A percentile compares a stretch with the other conserved stretches of the same genome.
Evolutionary conservation across 345 rosid genomes (phyloP).

Genomic region (Litchi chinensis): DNA sequence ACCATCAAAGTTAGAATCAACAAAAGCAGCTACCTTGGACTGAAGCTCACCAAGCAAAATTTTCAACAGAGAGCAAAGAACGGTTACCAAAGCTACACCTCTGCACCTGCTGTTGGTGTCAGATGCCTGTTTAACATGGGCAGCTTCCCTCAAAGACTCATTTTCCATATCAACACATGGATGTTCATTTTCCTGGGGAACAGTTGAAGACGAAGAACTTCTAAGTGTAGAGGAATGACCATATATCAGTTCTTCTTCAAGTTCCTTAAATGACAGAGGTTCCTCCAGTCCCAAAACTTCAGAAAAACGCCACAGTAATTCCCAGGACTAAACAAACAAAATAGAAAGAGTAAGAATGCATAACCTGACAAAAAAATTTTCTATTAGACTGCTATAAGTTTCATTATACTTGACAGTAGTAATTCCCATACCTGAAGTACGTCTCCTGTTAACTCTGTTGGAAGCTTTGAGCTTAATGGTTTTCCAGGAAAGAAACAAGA

Average conservation of each 20-base stretch:
- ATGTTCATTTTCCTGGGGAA: slow-evolving; percentile 4
- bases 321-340: slow-evolving; percentile 39
- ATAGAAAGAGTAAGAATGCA: slow-evolving; percentile 14
- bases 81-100: slow-evolving; percentile 24
- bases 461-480: slow-evolving; percentile 35
- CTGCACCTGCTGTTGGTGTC: slow-evolving; percentile 7
- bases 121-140: slow-evolving; percentile 4
- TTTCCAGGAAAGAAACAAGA: slow-evolving; percentile 31
- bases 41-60: slow-evolving; percentile 34
- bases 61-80: slow-evolving; percentile 36
- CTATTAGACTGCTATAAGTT: slow-evolving; percentile 6
- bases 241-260: slow-evolving; percentile 34
- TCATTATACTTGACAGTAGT: slow-evolving; percentile 3
- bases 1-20: slow-evolving; percentile 33
- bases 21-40: slow-evolving; percentile 25
- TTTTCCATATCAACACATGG: slow-evolving; percentile 11
- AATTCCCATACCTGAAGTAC: slow-evolving; percentile 41
- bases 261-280: slow-evolving; percentile 32
- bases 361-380: not conserved
- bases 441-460: slow-evolving; percentile 33
- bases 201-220: slow-evolving; percentile 20
- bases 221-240: slow-evolving; percentile 19
- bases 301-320: slow-evolving; percentile 41
- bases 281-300: slow-evolving; percentile 37
- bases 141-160: slow-evolving; percentile 22